Evolutionary conservation across 2,329 filamentous ascomycete species (phyloP).

Genomic region (Colletotrichum spinosum): DNA sequence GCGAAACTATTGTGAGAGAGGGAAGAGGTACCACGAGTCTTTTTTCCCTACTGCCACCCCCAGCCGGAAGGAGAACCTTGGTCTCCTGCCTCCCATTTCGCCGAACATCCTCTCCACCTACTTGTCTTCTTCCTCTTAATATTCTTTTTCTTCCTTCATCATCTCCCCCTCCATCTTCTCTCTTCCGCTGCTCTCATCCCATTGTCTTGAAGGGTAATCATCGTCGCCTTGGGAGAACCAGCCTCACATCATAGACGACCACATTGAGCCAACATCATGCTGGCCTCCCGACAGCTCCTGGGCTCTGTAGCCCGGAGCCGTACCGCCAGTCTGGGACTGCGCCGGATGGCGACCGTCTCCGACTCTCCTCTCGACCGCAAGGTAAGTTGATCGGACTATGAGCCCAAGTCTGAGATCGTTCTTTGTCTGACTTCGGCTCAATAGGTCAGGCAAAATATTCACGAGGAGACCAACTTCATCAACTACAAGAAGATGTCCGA

Average conservation of each 20-base stretch:
- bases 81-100: conserved; percentile 35
- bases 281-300: conserved; percentile 78
- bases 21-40: conserved; percentile 13
- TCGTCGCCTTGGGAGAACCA: no score
- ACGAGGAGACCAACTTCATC: conserved; percentile 96
- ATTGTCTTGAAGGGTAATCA: conserved; percentile 43
- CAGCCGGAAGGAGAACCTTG: conserved; percentile 22
- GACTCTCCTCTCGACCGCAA: conserved; percentile 92
- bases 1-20: conserved; percentile 14
- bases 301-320: conserved; percentile 73
- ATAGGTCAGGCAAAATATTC: conserved; percentile 92
- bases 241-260: conserved; percentile 16
- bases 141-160: conserved; percentile 45
- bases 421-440: conserved; percentile 15
- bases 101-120: conserved; percentile 45
- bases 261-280: conserved; percentile 61
- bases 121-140: conserved; percentile 32
- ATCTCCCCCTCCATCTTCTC: conserved; percentile 40
- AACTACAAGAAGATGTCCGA: conserved; percentile 99
- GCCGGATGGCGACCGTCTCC: conserved; percentile 85
- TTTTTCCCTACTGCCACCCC: conserved; percentile 34
- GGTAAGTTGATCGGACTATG: conserved; percentile 59
- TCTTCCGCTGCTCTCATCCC: conserved; percentile 33
- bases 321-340: conserved; percentile 70
- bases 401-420: background rate